Evolutionary conservation across 495 filamentous ascomycete species (phyloP).

Genomic region (Penicillium lividum): DNA sequence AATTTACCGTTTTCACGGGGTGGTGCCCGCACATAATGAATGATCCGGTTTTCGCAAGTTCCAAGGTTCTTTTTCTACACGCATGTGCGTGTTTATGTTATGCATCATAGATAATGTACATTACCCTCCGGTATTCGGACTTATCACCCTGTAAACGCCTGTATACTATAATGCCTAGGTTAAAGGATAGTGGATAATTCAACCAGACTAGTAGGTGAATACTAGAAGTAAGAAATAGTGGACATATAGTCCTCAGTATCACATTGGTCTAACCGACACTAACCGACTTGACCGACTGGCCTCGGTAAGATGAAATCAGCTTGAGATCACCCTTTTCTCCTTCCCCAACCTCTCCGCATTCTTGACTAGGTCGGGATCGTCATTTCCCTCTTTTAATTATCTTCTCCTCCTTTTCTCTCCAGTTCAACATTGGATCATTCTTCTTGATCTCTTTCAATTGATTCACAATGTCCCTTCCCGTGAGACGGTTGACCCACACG

Average conservation of each 20-base stretch:
- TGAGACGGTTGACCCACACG: conserved; percentile 51
- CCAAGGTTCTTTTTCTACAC: background rate
- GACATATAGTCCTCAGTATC: background rate
- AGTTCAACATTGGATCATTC: conserved; percentile 11
- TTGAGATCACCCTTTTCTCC: conserved; percentile 19
- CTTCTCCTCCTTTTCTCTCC: conserved; percentile 7
- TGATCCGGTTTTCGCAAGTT: background rate
- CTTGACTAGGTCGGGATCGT: conserved; percentile 1
- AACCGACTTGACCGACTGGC: conserved; percentile 33
- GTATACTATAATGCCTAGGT: too few species aligned
- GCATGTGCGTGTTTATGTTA: too few species aligned
- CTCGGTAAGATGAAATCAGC: conserved; percentile 33
- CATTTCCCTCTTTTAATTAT: conserved; percentile 11
- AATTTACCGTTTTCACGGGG: background rate
- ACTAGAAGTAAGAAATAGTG: background rate
- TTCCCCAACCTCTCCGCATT: conserved; percentile 17
- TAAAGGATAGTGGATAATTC: background rate
- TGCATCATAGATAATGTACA: background rate
- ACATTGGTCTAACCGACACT: conserved; percentile 20
- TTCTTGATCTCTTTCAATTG: conserved; percentile 16
- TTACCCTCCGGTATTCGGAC: background rate
- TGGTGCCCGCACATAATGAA: background rate
- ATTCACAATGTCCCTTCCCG: conserved; percentile 30
- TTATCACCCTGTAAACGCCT: background rate
- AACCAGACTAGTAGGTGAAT: background rate